Base-by-base conservation (phyloP, 1,139 yeast genomes). In the Hyphopichia pseudoburtonii region DNA sequence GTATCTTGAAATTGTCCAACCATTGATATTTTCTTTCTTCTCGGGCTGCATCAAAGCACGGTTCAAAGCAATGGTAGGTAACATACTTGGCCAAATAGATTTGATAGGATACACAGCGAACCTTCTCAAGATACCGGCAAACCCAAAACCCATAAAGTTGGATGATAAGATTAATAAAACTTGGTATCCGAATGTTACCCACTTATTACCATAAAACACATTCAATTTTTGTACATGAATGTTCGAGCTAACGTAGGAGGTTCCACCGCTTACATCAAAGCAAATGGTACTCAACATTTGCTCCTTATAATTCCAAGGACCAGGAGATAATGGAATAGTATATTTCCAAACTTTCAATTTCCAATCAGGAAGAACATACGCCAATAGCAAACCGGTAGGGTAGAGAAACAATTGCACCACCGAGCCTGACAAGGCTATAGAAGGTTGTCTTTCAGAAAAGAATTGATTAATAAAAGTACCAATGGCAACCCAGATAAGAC, bases 101-200 rank as follows among this genome's bases (percentile, higher is more conserved):
- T 69, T 66, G 15, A 67, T 60, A 17, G 86, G 86, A 50, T 80
- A 80, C 16, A 81, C 70, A 11, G 76, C 71, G 44, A 80, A 69
- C 38, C 69, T 70, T 49, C 86, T 69, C 57, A 78, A 57, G 17
- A 82, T 50, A 40, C 87, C 85, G 27, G 86, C 82, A 49, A 80
- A 68, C 2, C 84, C 83, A 46, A 79, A 73, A 17, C 88, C 87
- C 50, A 82, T 54, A 44, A 71, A 73, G 50, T 80, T 81, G 4
- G 83, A 71, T 2, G 82, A 66, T 28, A 79, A 48, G 4, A 74
- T 66, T 32, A 81, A 56, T 36, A 76, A 54, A 27, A 73, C 52
- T 52, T 77, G 80, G 48, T 75, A 77, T 18, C 82, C 80, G 44
- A 65, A 64, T 17, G 62, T 60, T 10, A 70, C 74, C 72, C 78